Conservation (phyloP, 805 yeast species). For the Saccharomycopsis synnaedendra region DNA sequence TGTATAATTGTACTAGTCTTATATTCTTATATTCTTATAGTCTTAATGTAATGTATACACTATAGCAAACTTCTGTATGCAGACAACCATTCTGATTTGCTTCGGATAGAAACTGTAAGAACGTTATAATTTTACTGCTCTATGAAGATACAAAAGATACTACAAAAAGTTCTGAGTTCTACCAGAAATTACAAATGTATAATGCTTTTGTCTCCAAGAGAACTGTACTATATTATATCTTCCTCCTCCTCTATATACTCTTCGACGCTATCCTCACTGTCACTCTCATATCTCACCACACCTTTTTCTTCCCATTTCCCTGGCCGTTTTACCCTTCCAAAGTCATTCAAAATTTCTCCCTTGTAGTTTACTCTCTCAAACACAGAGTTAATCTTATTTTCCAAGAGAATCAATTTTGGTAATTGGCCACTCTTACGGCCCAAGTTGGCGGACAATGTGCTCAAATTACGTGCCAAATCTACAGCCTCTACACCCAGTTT, state of each 20-base stretch:
- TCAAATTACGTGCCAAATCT: conserved; percentile 38
- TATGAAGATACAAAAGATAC: too few species aligned
- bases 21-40: too few species aligned
- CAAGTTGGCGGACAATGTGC: conserved; percentile 45
- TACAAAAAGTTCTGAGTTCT: too few species aligned
- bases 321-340: background rate
- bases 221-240: conserved; percentile 20
- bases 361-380: conserved; percentile 40
- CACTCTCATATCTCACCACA: conserved; percentile 16
- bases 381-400: conserved; percentile 68
- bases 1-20: too few species aligned
- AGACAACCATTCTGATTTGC: too few species aligned
- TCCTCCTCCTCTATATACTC: conserved; percentile 62
- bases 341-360: conserved; percentile 35
- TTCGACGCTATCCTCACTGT: conserved; percentile 36
- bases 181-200: too few species aligned
- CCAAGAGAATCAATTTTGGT: conserved; percentile 65
- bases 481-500: conserved; percentile 26
- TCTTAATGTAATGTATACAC: too few species aligned
- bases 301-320: conserved; percentile 18
- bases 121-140: too few species aligned
- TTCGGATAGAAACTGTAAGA: too few species aligned
- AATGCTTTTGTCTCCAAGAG: too few species aligned
- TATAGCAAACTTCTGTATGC: too few species aligned
- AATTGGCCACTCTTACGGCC: conserved; percentile 54